Evolutionary conservation across 2,329 filamentous ascomycete species (phyloP).

Genomic region (Arthrobotrys megalospora): DNA sequence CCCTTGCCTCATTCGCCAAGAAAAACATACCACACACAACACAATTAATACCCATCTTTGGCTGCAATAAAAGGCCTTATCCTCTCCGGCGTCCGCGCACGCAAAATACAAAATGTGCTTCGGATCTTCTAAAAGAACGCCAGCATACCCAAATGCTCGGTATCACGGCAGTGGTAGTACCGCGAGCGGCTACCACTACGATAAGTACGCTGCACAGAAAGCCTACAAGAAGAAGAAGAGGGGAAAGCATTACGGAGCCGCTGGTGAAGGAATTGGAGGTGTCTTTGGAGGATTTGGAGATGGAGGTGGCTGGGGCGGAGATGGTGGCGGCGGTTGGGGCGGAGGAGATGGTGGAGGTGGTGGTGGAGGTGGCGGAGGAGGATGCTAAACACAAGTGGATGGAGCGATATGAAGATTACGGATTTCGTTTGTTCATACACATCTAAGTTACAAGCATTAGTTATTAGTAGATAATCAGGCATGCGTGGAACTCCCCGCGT

Average conservation of each 20-base stretch:
- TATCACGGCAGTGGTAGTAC: conserved; percentile 45
- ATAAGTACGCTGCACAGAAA: conserved; percentile 39
- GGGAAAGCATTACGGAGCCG: conserved; percentile 8
- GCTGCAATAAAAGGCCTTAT: not conserved
- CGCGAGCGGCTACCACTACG: conserved; percentile 21
- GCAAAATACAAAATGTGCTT: conserved; percentile 51
- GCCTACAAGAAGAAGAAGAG: conserved; percentile 40
- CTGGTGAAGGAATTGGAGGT: conserved; percentile 30
- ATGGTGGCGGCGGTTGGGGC: not conserved
- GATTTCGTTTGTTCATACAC: not conserved
- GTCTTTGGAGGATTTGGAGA: conserved; percentile 22
- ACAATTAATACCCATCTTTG: not conserved
- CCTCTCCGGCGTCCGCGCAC: not conserved
- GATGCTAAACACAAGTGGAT: not conserved
- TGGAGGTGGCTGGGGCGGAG: not conserved
- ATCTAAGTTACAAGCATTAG: not conserved
- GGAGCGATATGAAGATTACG: not conserved
- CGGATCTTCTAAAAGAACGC: conserved; percentile 36
- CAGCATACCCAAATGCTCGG: conserved; percentile 49
- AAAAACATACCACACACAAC: not conserved
- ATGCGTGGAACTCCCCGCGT: too few species aligned
- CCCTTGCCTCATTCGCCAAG: too few species aligned
- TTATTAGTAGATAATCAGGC: too few species aligned
- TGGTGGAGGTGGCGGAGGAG: conserved; percentile 7
- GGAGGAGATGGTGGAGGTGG: conserved; percentile 16